Evolutionary conservation across 2,329 filamentous ascomycete genomes (phyloP).

Genomic region (Xylariales sp.): DNA sequence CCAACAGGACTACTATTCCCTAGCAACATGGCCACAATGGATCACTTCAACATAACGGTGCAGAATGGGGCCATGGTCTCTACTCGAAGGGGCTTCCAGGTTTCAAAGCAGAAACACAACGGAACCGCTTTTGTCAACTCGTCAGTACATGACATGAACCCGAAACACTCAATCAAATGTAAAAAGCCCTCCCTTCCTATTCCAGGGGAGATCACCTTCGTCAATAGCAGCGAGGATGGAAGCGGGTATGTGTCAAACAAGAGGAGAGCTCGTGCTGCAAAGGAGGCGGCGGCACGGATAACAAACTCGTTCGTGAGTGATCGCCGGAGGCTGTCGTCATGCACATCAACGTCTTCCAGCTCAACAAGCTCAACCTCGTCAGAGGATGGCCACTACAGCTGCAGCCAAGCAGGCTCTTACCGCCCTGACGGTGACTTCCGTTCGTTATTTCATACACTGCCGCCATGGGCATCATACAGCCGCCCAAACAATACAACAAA

Average conservation of each 20-base stretch:
- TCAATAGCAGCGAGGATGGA: conserved; percentile 7
- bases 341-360: conserved; percentile 3
- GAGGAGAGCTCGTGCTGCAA: neutral
- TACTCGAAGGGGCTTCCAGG: conserved; percentile 32
- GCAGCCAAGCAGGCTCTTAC: too few relatives aligned
- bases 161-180: neutral
- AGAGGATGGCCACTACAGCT: conserved; percentile 1
- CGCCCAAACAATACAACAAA: conserved; percentile 1
- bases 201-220: conserved; percentile 8
- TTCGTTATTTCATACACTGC: neutral
- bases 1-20: too few relatives aligned
- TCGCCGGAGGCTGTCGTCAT: conserved; percentile 1
- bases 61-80: conserved; percentile 31
- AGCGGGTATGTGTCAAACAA: neutral
- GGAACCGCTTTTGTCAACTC: conserved; percentile 34
- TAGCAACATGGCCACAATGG: conserved; percentile 28
- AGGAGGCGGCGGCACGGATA: neutral
- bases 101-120: conserved; percentile 34
- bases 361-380: conserved; percentile 7
- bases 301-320: neutral
- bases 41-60: conserved; percentile 33
- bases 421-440: too few relatives aligned
- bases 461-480: conserved; percentile 11
- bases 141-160: conserved; percentile 1
- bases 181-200: conserved; percentile 2